Conservation (phyloP, 768 basidiomycete species). For the Rhodotorula paludigena region DNA sequence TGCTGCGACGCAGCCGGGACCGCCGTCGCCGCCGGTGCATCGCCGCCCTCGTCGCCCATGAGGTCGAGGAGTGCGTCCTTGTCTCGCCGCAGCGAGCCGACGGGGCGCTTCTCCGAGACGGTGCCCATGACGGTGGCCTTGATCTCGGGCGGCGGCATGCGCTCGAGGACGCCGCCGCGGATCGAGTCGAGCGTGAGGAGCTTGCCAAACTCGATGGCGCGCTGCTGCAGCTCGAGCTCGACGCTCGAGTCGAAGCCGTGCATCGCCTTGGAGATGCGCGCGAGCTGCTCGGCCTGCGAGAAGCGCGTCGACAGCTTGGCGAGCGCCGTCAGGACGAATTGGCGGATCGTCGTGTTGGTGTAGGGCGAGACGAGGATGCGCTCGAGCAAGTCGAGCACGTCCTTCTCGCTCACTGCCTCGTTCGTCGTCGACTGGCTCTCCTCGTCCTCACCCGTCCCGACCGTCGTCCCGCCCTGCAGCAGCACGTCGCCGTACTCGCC, state of each 20-base stretch:
- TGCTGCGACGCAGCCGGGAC: slow-evolving; percentile 53
- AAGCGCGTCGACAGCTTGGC: slow-evolving; percentile 83
- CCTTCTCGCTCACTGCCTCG: slow-evolving; percentile 63
- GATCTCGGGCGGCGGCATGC: slow-evolving; percentile 98
- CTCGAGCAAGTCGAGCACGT: slow-evolving; percentile 77
- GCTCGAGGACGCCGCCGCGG: slow-evolving; percentile 78
- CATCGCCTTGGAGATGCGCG: slow-evolving; percentile 71
- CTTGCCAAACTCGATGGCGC: slow-evolving; percentile 88
- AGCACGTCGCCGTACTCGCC: slow-evolving; percentile 93
- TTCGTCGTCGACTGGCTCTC: slow-evolving; percentile 66
- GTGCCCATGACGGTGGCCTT: slow-evolving; percentile 95
- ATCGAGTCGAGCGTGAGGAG: slow-evolving; percentile 66
- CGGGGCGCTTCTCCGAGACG: slow-evolving; percentile 86
- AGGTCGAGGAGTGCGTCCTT: slow-evolving; percentile 71
- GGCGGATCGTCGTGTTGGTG: slow-evolving; percentile 79
- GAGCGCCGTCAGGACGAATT: slow-evolving; percentile 82
- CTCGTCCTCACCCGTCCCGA: slow-evolving; percentile 63
- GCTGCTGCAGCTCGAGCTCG: slow-evolving; percentile 90
- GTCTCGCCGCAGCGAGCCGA: slow-evolving; percentile 75
- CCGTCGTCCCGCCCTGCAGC: slow-evolving; percentile 57
- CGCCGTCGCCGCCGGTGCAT: slow-evolving; percentile 47
- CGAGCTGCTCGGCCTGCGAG: slow-evolving; percentile 62
- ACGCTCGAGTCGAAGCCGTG: slow-evolving; percentile 78
- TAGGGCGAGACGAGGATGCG: slow-evolving; percentile 90
- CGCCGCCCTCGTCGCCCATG: slow-evolving; percentile 66